Base-by-base conservation (phyloP, 1,284 basidiomycete genomes). In the Ceratobasidium sp. region DNA sequence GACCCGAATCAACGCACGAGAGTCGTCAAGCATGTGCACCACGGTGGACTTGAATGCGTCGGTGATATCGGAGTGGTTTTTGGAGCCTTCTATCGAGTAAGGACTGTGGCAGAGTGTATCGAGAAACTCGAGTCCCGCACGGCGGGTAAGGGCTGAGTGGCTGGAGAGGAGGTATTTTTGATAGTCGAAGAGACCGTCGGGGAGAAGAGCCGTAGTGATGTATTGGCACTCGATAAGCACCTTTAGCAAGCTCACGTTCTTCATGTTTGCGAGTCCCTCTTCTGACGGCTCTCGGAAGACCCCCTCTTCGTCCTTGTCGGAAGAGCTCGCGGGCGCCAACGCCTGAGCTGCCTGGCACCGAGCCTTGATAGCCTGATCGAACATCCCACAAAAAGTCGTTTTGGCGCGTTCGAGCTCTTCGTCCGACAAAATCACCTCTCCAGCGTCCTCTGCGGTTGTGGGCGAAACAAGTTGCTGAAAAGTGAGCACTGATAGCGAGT, bases 71-170 rank as follows among this genome's bases (percentile, higher is more conserved):
- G 67, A 50, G 21, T 58, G 54, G 35, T 49, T 23, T n/a, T 11
- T 18, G 35, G 49, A 70, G 23, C 58, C 55, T 2, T 11, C 13
- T 9, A 54, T 30, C 3, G 58, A 55, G 30, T 54, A 70, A 6
- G 67, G 49, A 50, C 58, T 44, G 6, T 59, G 54, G 6, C 43
- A 49, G 28, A 70, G 47, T 14, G 54, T 26, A 5, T 28, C 18
- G 30, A 70, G 26, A 32, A 70, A 44, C 44, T 70, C 55, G 18
- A 70, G 41, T 26, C 67, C 67, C 9, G 67, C 67, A 30, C 67
- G 67, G 30, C 67, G 67, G 18, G 54, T 70, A 16, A 70, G 67
- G 6, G 67, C 41, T 38, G 62, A 64, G 6, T 28, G 32, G 11
- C 50, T 41, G 55, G 58, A 49, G 16, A 59, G 1, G 16, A 70